A percentile compares a stretch with the other conserved stretches of the same genome.
These are phyloP conservation scores for Nemania abortiva DNA, from an alignment of 2,329 filamentous ascomycete genomes.

Conservation along the genomic window DNA sequence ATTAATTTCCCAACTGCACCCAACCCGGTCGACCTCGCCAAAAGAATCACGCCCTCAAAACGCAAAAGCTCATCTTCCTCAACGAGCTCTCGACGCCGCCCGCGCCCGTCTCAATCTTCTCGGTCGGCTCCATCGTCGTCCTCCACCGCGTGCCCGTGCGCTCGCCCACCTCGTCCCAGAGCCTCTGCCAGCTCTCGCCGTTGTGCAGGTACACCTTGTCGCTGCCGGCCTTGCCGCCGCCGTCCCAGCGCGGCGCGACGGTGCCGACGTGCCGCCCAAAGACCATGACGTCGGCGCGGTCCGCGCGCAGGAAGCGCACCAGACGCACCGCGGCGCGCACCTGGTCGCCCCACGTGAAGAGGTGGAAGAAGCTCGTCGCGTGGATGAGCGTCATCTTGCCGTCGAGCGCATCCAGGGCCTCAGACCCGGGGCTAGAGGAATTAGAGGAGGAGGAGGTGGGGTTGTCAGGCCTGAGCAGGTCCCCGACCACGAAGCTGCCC, in stretches of 20 bases:
- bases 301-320: conserved; percentile 59
- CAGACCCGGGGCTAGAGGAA: no score
- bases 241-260: conserved; percentile 41
- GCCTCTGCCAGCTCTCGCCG: conserved; percentile 60
- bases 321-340: conserved; percentile 59
- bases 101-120: conserved; percentile 35
- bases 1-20: no score
- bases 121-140: conserved; percentile 56
- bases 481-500: conserved; percentile 63
- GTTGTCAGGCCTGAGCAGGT: conserved; percentile 54
- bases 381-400: conserved; percentile 62
- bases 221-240: conserved; percentile 41
- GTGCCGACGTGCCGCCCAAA: conserved; percentile 65
- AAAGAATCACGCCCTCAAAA: conserved; percentile 42
- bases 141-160: conserved; percentile 64
- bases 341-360: conserved; percentile 62
- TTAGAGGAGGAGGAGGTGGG: neutral
- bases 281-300: conserved; percentile 60
- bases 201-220: conserved; percentile 61
- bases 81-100: conserved; percentile 40
- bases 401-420: conserved; percentile 50
- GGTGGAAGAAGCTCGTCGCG: conserved; percentile 63
- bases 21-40: neutral
- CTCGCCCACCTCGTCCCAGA: conserved; percentile 66
- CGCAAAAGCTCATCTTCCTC: conserved; percentile 45